Conservation (phyloP, 139 green algal species). For the Choricystis sp. region DNA sequence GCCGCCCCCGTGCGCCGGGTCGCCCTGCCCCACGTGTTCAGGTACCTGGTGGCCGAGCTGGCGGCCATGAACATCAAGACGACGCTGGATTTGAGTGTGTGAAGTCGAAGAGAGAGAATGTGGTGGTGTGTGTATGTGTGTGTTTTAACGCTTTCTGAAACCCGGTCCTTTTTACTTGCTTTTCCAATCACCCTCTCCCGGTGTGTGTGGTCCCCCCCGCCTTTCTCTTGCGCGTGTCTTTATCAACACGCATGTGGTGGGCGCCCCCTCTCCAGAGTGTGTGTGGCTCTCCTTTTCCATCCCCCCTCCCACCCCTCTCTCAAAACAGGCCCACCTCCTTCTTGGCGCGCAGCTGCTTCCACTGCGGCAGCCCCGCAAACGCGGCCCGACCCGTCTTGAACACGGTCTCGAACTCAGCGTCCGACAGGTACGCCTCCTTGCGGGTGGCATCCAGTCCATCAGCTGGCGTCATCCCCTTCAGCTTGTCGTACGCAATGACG, state of each 20-base stretch:
- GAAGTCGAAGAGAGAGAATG: neutral
- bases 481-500: neutral
- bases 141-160: no score
- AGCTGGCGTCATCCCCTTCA: neutral
- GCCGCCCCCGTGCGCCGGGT: conserved; percentile 48
- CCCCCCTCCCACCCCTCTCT: neutral
- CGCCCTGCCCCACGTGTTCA: conserved; percentile 72
- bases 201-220: no score
- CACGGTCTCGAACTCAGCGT: neutral
- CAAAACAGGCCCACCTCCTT: neutral
- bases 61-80: conserved; percentile 72
- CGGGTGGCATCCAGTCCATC: neutral
- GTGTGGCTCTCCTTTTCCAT: neutral
- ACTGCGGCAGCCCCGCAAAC: neutral
- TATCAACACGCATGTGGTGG: no score
- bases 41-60: conserved; percentile 70
- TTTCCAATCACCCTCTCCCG: neutral
- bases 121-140: neutral
- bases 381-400: neutral
- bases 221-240: no score
- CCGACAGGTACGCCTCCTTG: neutral
- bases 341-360: neutral
- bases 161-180: neutral
- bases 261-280: no score
- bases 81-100: neutral